A percentile compares a stretch with the other conserved stretches of the same genome.
Conservation (phyloP, 2,329 filamentous ascomycete species). For the Fusarium annulatum region DNA sequence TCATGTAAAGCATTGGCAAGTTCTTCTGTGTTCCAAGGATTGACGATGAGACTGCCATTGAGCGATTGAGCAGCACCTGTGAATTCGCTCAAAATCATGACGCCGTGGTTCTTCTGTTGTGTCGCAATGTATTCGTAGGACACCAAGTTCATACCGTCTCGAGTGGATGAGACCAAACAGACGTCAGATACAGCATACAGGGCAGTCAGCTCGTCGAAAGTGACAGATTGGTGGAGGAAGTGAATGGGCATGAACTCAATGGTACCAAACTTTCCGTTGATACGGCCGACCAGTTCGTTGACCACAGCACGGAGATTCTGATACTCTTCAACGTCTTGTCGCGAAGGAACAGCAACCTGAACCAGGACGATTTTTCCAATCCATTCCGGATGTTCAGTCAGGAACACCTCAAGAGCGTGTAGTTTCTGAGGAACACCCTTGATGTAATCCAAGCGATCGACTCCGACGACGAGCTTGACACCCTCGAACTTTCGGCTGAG, state of each 20-base stretch:
- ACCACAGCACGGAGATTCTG: constrained; percentile 95
- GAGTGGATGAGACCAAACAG: constrained; percentile 92
- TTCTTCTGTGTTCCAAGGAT: constrained; percentile 98
- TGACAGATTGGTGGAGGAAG: constrained; percentile 96
- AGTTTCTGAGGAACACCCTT: constrained; percentile 98
- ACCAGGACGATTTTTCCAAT: constrained; percentile 97
- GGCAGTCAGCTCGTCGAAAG: constrained; percentile 93
- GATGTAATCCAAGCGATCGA: constrained; percentile 98
- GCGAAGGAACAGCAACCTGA: constrained; percentile 93
- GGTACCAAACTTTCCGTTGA: constrained; percentile 97
- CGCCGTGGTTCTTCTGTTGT: constrained; percentile 88
- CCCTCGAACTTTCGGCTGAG: constrained; percentile 93
- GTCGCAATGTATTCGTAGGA: constrained; percentile 98
- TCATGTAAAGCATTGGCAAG: constrained; percentile 93
- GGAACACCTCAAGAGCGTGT: constrained; percentile 94
- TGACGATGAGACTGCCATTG: constrained; percentile 93
- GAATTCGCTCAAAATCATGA: constrained; percentile 96
- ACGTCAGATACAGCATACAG: constrained; percentile 93
- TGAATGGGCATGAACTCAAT: constrained; percentile 99
- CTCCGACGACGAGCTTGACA: constrained; percentile 95
- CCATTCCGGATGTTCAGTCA: constrained; percentile 97
- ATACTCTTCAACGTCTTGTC: constrained; percentile 97
- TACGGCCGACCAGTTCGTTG: constrained; percentile 95
- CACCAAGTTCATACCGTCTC: constrained; percentile 98
- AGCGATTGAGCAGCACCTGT: constrained; percentile 94